A percentile compares a stretch with the other conserved stretches of the same genome.
Conservation (phyloP, 2,329 filamentous ascomycete species). For the Dothideomycetes sp. region DNA sequence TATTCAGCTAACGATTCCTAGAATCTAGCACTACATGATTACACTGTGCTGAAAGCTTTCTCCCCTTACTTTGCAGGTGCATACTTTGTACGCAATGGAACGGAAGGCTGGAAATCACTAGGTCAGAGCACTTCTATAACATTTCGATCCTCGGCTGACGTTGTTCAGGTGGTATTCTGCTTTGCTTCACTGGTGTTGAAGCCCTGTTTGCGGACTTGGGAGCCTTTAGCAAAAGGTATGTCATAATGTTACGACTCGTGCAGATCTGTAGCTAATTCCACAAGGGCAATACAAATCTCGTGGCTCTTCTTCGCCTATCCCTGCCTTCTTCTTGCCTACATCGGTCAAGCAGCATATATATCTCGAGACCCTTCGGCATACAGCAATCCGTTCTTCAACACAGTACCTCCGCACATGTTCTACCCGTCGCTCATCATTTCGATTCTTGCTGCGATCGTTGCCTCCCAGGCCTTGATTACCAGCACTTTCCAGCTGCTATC, state of each 20-base stretch:
- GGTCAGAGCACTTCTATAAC: no score
- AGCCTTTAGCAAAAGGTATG: slow-evolving; percentile 48
- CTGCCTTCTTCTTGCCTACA: slow-evolving; percentile 55
- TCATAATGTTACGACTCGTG: slow-evolving; percentile 1
- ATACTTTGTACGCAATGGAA: slow-evolving; percentile 49
- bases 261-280: slow-evolving; percentile 8
- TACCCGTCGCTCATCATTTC: slow-evolving; percentile 60
- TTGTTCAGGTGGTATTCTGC: slow-evolving; percentile 56
- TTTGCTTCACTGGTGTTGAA: slow-evolving; percentile 70
- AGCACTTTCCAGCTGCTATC: slow-evolving; percentile 59
- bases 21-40: slow-evolving; percentile 36
- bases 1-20: slow-evolving; percentile 11
- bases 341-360: slow-evolving; percentile 66
- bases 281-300: slow-evolving; percentile 56
- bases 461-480: slow-evolving; percentile 70
- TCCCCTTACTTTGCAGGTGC: slow-evolving; percentile 46
- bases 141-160: no score
- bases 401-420: slow-evolving; percentile 55
- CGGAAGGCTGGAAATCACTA: slow-evolving; percentile 52
- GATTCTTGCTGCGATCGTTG: slow-evolving; percentile 54
- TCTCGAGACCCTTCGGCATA: slow-evolving; percentile 48
- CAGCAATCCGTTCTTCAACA: slow-evolving; percentile 64
- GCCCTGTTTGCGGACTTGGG: slow-evolving; percentile 69
- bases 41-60: slow-evolving; percentile 41
- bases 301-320: slow-evolving; percentile 54